These are phyloP conservation scores for Nicotiana benthamiana DNA, from an alignment of 257 asterid species.

Conservation along the genomic window DNA sequence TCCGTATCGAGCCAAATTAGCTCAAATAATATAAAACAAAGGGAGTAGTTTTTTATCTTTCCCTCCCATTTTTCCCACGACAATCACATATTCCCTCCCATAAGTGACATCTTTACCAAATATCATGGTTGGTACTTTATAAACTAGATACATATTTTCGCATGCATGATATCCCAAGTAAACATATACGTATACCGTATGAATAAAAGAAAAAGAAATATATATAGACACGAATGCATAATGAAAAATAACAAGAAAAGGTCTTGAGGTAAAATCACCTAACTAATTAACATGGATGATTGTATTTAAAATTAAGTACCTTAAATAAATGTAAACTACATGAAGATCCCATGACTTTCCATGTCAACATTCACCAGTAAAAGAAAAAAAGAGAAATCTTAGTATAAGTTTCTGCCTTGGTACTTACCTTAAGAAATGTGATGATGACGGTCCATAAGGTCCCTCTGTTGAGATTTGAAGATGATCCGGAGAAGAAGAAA, in stretches of 20 bases:
- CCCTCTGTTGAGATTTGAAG: slow-evolving; percentile 51
- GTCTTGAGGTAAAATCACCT: neutral
- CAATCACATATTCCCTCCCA: too few relatives aligned
- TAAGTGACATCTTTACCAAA: too few relatives aligned
- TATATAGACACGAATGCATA: neutral
- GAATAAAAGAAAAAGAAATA: neutral
- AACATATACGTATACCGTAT: neutral
- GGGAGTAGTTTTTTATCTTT: slow-evolving; percentile 4
- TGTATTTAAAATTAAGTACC: too few relatives aligned
- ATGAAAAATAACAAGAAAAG: neutral
- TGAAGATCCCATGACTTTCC: too few relatives aligned
- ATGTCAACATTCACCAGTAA: neutral
- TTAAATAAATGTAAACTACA: too few relatives aligned
- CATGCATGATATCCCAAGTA: neutral
- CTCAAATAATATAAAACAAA: too few relatives aligned
- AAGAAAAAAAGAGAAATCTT: neutral
- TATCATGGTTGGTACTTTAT: neutral
- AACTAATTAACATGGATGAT: neutral
- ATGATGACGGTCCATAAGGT: slow-evolving; percentile 52
- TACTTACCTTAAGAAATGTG: slow-evolving; percentile 11
- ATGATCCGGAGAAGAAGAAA: slow-evolving; percentile 26
- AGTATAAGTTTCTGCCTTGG: neutral
- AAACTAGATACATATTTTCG: neutral
- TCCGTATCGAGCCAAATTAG: too few relatives aligned
- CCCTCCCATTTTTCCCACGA: slow-evolving; percentile 3